phyloP scores from a whole-genome alignment of 2,329 filamentous ascomycete genomes.

The Arachnopeziza araneosa region DNA sequence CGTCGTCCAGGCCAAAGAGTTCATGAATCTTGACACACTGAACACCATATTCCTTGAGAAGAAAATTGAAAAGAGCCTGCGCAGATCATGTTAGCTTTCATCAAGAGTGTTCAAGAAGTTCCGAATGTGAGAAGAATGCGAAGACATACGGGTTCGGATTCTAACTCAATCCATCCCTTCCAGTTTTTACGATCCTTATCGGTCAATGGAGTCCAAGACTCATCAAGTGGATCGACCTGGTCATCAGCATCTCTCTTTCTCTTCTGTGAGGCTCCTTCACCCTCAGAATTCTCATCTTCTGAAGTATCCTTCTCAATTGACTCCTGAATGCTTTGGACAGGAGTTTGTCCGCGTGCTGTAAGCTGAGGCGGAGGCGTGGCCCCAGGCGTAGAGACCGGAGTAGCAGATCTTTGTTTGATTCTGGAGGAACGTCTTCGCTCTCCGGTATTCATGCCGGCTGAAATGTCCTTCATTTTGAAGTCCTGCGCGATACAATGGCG shows the following conservation, averaged over 20 bases:
- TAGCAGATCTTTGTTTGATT: neutral
- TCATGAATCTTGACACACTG: conserved; percentile 69
- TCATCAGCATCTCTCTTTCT: neutral
- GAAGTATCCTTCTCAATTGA: neutral
- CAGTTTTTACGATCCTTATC: conserved; percentile 53
- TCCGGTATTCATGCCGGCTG: neutral
- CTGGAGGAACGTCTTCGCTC: neutral
- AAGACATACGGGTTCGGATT: conserved; percentile 73
- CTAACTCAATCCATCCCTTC: conserved; percentile 76
- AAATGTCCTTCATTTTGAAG: neutral
- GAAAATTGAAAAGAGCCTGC: conserved; percentile 78
- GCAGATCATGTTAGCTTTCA: neutral
- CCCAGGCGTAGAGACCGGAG: neutral
- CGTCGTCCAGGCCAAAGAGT: conserved; percentile 65
- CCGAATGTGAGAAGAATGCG: neutral
- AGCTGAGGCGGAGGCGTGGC: neutral
- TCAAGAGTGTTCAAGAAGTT: neutral
- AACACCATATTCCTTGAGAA: conserved; percentile 75
- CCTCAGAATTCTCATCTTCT: neutral
- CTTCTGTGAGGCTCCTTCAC: conserved; percentile 3
- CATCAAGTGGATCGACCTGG: conserved; percentile 10
- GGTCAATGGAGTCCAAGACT: conserved; percentile 40
- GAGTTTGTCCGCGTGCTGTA: neutral
- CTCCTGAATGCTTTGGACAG: neutral
- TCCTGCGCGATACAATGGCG: neutral